Evolutionary conservation across 2,329 filamentous ascomycete species (phyloP).

Genomic region (Pseudomassariella vexata): DNA sequence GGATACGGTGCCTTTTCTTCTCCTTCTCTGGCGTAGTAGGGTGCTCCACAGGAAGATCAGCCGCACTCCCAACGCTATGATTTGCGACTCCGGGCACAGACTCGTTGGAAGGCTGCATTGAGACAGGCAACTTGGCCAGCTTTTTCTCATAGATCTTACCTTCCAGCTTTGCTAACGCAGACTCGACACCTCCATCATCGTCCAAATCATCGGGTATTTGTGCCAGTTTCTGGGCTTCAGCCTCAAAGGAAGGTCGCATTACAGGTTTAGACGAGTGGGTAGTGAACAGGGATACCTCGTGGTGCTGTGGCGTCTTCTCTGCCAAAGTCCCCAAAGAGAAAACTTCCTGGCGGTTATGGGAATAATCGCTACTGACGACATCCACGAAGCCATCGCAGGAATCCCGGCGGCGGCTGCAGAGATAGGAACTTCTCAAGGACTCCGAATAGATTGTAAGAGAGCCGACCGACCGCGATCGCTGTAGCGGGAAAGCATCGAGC

Average conservation of each 20-base stretch:
- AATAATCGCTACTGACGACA: slow-evolving; percentile 36
- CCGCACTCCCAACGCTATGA: slow-evolving; percentile 8
- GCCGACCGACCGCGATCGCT: slow-evolving; percentile 51
- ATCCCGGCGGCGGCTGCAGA: slow-evolving; percentile 34
- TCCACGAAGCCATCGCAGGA: slow-evolving; percentile 39
- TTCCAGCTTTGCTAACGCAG: slow-evolving; percentile 87
- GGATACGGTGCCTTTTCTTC: slow-evolving; percentile 40
- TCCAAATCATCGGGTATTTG: slow-evolving; percentile 77
- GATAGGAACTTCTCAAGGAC: slow-evolving; percentile 52
- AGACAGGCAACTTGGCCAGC: slow-evolving; percentile 31
- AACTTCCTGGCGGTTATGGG: slow-evolving; percentile 33
- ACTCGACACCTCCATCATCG: slow-evolving; percentile 83
- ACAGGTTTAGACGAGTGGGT: slow-evolving; percentile 57
- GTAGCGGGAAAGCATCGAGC: slow-evolving; percentile 41
- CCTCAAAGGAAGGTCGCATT: slow-evolving; percentile 76
- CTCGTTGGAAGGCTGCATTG: slow-evolving; percentile 28
- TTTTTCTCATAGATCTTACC: slow-evolving; percentile 65
- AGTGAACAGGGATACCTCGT: slow-evolving; percentile 52
- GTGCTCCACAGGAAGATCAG: slow-evolving; percentile 18
- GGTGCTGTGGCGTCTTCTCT: slow-evolving; percentile 39
- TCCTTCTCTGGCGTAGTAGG: slow-evolving; percentile 33
- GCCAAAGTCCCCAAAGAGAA: slow-evolving; percentile 57
- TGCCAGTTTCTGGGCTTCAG: slow-evolving; percentile 79
- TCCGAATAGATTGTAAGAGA: slow-evolving; percentile 57
- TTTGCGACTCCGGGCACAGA: slow-evolving; percentile 15